These are phyloP conservation scores for Castanea crenata DNA, from an alignment of 306 rosid genomes.

Conservation along the genomic window DNA sequence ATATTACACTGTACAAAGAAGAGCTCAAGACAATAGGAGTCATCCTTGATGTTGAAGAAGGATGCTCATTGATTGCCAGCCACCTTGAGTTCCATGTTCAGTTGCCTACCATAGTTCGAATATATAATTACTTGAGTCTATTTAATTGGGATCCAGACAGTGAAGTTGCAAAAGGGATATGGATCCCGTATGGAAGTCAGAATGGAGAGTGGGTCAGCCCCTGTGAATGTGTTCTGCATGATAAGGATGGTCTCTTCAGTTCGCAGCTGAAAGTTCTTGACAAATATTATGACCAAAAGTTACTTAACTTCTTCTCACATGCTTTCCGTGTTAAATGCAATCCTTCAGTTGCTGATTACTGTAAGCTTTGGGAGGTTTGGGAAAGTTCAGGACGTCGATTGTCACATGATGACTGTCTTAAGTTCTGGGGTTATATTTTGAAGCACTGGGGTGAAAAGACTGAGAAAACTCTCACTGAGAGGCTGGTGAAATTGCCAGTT, in stretches of 20 bases:
- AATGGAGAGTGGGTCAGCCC: constrained; percentile 46
- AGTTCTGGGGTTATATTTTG: constrained; percentile 56
- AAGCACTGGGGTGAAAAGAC: constrained; percentile 29
- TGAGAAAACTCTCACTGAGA: constrained; percentile 30
- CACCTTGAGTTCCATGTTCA: constrained; percentile 39
- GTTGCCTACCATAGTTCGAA: constrained; percentile 27
- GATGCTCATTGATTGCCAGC: constrained; percentile 42
- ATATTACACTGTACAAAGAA: constrained; percentile 35
- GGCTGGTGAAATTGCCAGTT: constrained; percentile 55
- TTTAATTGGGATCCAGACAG: constrained; percentile 42
- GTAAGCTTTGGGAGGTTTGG: constrained; percentile 65
- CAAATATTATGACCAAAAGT: constrained; percentile 25
- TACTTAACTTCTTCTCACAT: constrained; percentile 41
- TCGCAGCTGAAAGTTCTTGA: constrained; percentile 43
- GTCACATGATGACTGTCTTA: constrained; percentile 47
- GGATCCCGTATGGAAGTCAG: constrained; percentile 46
- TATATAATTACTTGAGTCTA: constrained; percentile 43
- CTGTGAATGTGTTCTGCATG: constrained; percentile 49
- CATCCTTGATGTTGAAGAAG: constrained; percentile 29
- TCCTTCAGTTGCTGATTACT: constrained; percentile 57
- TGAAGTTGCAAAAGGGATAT: constrained; percentile 38
- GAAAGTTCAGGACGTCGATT: constrained; percentile 37
- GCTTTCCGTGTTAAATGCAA: constrained; percentile 36
- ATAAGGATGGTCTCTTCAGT: constrained; percentile 52
- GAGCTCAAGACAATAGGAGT: constrained; percentile 67